Percentiles rank a stretch among this genome's conserved stretches.
These are phyloP conservation scores for Mycena epipterygia DNA, from an alignment of 768 basidiomycete genomes.

Conservation along the genomic window DNA sequence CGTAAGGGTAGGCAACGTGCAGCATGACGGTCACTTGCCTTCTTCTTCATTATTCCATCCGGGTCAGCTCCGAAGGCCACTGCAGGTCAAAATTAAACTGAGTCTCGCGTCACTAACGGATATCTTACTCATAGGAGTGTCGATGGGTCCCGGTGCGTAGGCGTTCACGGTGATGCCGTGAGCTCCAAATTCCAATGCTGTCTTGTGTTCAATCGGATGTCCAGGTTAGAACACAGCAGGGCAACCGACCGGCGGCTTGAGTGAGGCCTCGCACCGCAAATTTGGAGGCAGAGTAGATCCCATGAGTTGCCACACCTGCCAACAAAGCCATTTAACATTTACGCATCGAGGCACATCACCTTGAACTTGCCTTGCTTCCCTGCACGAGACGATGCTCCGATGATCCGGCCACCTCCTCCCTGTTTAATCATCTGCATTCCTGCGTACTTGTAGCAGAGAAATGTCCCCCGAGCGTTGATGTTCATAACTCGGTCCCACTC, in stretches of 20 bases:
- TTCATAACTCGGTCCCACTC: constrained; percentile 42
- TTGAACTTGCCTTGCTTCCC: constrained; percentile 60
- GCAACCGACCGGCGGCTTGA: constrained; percentile 47
- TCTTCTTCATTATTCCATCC: no score
- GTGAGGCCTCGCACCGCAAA: constrained; percentile 60
- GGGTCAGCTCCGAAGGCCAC: not conserved
- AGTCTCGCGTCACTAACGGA: not conserved
- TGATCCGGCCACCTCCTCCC: constrained; percentile 54
- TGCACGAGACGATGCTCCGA: constrained; percentile 53
- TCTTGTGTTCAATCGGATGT: not conserved
- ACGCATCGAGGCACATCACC: not conserved
- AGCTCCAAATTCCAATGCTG: constrained; percentile 46
- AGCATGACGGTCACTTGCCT: not conserved
- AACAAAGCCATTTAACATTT: not conserved
- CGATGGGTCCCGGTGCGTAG: constrained; percentile 40
- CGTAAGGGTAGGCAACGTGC: no score
- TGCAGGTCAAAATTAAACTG: not conserved
- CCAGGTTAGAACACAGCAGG: no score
- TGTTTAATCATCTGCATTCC: constrained; percentile 55
- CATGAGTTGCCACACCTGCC: constrained; percentile 15
- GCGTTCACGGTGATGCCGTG: constrained; percentile 45
- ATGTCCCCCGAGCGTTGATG: constrained; percentile 47
- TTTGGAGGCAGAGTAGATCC: constrained; percentile 53
- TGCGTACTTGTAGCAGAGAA: constrained; percentile 54
- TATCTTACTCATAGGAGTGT: constrained; percentile 18